Evolutionary conservation across 805 yeast genomes (phyloP).

Genomic region (Cyberlindnera xylosilytica): DNA sequence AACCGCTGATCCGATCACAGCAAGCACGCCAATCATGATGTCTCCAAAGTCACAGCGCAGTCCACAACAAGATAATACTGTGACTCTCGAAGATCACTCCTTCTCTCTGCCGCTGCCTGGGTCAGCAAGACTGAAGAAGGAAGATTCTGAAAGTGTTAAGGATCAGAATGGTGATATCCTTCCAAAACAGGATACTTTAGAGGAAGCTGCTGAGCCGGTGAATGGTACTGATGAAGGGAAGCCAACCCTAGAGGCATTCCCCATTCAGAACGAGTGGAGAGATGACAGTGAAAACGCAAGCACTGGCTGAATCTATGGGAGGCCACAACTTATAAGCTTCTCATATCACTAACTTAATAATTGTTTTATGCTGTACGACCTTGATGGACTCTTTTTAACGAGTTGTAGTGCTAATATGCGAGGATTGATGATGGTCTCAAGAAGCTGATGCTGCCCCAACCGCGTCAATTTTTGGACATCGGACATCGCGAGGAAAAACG

Average conservation of each 20-base stretch:
- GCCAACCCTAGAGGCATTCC: conserved; percentile 10
- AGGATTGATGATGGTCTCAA: too few relatives aligned
- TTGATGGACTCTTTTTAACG: background rate
- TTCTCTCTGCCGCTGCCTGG: conserved; percentile 47
- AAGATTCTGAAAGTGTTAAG: background rate
- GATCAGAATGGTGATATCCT: background rate
- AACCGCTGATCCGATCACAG: conserved; percentile 9
- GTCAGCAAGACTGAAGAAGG: conserved; percentile 16
- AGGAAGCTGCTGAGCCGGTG: too few relatives aligned
- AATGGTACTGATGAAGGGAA: background rate
- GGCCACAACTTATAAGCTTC: too few relatives aligned
- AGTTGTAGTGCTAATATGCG: too few relatives aligned
- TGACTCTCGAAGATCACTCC: conserved; percentile 41
- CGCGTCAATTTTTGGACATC: too few relatives aligned
- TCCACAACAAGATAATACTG: conserved; percentile 2
- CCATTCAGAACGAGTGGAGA: conserved; percentile 8
- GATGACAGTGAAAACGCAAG: background rate
- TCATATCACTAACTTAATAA: background rate
- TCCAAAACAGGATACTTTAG: background rate
- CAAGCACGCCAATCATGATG: conserved; percentile 23
- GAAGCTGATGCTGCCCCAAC: too few relatives aligned
- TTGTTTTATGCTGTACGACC: background rate
- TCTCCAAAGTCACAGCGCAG: conserved; percentile 3
- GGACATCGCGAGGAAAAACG: too few relatives aligned
- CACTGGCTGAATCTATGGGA: background rate